A percentile compares a stretch with the other conserved stretches of the same genome.
Conservation (phyloP, 345 rosid species). For the Turritis glabra region DNA sequence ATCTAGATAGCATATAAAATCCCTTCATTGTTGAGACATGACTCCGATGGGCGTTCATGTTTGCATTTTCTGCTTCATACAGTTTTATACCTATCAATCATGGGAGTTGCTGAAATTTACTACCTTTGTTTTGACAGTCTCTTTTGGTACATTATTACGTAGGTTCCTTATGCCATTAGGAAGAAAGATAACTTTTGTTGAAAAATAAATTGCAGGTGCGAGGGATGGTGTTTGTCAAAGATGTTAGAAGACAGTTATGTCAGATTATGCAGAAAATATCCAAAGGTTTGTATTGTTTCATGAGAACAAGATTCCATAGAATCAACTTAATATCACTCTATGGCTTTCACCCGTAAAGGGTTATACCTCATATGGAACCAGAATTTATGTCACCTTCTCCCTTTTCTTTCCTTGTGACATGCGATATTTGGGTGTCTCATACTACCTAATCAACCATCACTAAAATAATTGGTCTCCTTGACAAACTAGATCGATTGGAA, state of each 20-base stretch:
- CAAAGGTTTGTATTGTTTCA: slow-evolving; percentile 55
- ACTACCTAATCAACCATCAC: not conserved
- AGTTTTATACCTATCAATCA: not conserved
- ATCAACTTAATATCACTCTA: not conserved
- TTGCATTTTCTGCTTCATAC: not conserved
- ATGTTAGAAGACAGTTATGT: slow-evolving; percentile 79
- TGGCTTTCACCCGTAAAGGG: not conserved
- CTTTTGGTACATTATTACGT: not conserved
- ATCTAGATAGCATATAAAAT: not conserved
- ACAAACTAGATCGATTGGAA: slow-evolving; percentile 63
- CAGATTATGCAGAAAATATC: slow-evolving; percentile 92
- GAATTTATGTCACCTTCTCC: not conserved
- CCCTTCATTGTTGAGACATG: not conserved
- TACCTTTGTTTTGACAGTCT: not conserved
- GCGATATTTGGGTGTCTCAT: not conserved
- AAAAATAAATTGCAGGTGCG: slow-evolving; percentile 57
- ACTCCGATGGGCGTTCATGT: not conserved
- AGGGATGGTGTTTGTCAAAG: slow-evolving; percentile 92
- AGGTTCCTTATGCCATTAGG: not conserved
- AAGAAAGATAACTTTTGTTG: not conserved
- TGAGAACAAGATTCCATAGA: not conserved
- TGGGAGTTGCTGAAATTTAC: not conserved
- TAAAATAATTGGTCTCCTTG: slow-evolving; percentile 12
- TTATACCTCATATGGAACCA: not conserved
- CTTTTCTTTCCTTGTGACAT: not conserved